phyloP scores from a whole-genome alignment of 345 rosid genomes.

The Triadica sebifera region DNA sequence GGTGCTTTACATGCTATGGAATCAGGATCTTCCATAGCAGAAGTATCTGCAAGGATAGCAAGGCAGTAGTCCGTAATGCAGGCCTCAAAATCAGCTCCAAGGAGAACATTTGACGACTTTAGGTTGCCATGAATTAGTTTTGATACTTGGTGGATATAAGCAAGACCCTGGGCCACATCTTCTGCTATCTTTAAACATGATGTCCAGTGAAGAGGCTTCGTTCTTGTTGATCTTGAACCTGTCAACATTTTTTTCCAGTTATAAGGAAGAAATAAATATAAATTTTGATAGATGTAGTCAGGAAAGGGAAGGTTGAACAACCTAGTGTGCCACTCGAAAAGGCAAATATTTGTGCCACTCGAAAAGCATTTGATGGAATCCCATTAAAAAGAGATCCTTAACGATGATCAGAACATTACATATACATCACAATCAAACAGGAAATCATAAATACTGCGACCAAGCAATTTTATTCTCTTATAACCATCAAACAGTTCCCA shows the following conservation, averaged over 20 bases:
- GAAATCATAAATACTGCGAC: not conserved
- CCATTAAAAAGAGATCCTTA: not conserved
- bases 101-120: conserved; percentile 81
- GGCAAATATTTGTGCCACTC: not conserved
- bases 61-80: conserved; percentile 84
- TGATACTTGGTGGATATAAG: conserved; percentile 84
- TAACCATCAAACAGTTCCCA: too few species aligned
- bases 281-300: not conserved
- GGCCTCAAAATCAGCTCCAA: conserved; percentile 90
- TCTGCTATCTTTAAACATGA: conserved; percentile 97
- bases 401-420: not conserved
- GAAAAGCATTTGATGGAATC: too few species aligned
- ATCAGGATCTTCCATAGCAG: conserved; percentile 62
- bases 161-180: conserved; percentile 85
- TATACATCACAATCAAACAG: not conserved
- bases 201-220: conserved; percentile 95
- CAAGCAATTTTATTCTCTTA: not conserved
- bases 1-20: conserved; percentile 71
- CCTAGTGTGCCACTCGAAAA: too few species aligned
- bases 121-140: conserved; percentile 81
- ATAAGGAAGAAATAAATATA: not conserved
- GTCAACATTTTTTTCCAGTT: conserved; percentile 20
- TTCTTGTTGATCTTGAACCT: conserved; percentile 85
- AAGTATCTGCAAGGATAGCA: conserved; percentile 57
- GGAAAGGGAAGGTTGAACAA: not conserved